Conservation (phyloP, 345 rosid species). For the Stellera chamaejasme region DNA sequence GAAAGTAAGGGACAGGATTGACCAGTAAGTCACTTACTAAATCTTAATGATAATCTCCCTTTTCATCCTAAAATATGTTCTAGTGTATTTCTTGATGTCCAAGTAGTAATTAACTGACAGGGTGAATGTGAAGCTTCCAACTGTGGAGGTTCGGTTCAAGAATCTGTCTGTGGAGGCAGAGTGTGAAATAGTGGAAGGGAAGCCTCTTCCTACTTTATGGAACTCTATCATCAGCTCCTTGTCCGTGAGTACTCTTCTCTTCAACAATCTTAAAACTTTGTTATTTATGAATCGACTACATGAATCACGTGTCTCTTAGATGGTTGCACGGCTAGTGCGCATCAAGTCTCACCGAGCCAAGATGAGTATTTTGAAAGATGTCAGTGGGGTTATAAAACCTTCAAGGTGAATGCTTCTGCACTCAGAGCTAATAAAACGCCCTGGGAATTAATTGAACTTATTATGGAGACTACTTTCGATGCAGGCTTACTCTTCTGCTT, state of each 20-base stretch:
- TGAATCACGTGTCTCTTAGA: no score
- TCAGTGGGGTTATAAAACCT: conserved; percentile 58
- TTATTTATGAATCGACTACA: no score
- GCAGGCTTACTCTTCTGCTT: conserved; percentile 49
- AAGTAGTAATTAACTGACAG: neutral
- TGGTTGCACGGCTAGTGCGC: no score
- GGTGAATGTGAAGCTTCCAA: conserved; percentile 17
- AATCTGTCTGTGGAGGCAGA: conserved; percentile 20
- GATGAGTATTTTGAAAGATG: conserved; percentile 45
- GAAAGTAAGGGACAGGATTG: conserved; percentile 35
- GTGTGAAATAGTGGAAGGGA: conserved; percentile 20
- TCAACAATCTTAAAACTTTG: no score
- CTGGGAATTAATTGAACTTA: neutral
- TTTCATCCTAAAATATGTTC: no score
- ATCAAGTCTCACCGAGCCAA: conserved; percentile 16
- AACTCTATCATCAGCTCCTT: conserved; percentile 11
- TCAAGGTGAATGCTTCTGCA: conserved; percentile 25
- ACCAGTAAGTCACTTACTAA: conserved; percentile 24
- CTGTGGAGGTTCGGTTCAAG: conserved; percentile 21
- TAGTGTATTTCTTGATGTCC: neutral
- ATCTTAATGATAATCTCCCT: no score
- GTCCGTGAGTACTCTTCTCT: conserved; percentile 12
- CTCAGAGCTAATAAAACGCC: no score
- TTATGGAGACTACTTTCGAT: conserved; percentile 1
- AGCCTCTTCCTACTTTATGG: conserved; percentile 24